Conservation (phyloP, 768 basidiomycete genomes). For the Hericium erinaceus region DNA sequence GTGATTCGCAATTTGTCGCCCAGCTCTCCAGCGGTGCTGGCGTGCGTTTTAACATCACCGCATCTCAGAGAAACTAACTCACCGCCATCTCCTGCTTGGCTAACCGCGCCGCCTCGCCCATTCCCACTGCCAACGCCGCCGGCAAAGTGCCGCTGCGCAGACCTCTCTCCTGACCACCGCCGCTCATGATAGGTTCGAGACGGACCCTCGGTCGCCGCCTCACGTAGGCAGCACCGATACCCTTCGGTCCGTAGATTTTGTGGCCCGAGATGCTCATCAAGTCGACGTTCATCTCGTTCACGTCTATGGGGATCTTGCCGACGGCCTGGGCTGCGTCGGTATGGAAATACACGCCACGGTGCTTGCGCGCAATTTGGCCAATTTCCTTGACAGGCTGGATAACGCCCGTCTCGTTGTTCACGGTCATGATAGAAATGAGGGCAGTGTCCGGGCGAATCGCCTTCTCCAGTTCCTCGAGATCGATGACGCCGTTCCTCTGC, state of each 20-base stretch:
- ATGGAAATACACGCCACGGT: constrained; percentile 90
- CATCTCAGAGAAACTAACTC: constrained; percentile 30
- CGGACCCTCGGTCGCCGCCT: constrained; percentile 86
- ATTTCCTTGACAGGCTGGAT: constrained; percentile 97
- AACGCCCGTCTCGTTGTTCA: constrained; percentile 99
- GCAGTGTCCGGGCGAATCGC: constrained; percentile 91
- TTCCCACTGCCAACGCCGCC: constrained; percentile 77
- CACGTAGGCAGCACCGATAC: constrained; percentile 90
- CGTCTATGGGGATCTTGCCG: constrained; percentile 86
- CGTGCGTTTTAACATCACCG: constrained; percentile 26
- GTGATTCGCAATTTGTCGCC: constrained; percentile 7
- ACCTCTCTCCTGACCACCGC: constrained; percentile 96
- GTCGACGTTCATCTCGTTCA: constrained; percentile 93
- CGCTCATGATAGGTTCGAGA: constrained; percentile 88
- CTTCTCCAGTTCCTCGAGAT: constrained; percentile 67
- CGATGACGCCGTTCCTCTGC: constrained; percentile 72
- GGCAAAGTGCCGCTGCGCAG: constrained; percentile 92
- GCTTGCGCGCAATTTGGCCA: constrained; percentile 74
- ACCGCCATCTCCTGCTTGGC: constrained; percentile 90
- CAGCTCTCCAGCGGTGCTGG: constrained; percentile 18
- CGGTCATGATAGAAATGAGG: constrained; percentile 95
- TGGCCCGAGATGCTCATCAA: constrained; percentile 94
- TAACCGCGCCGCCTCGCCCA: constrained; percentile 91
- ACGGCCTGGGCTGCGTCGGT: constrained; percentile 96
- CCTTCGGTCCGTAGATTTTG: constrained; percentile 98